Evolutionary conservation across 2,329 filamentous ascomycete species (phyloP).

Genomic region (Colletotrichum camelliae): DNA sequence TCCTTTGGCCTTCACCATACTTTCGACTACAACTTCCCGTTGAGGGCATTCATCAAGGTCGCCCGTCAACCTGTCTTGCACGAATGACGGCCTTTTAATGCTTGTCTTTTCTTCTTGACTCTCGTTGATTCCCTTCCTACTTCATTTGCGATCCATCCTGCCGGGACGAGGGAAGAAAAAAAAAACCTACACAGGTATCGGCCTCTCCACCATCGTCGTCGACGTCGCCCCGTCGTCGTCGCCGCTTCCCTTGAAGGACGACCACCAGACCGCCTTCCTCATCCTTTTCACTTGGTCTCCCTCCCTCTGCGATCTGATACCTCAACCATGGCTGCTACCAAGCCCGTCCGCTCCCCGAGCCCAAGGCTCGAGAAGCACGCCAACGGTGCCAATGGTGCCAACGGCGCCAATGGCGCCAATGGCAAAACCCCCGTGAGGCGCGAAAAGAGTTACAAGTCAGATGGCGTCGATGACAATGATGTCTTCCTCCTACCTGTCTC

Average conservation of each 20-base stretch:
- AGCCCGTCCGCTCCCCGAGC: conserved; percentile 11
- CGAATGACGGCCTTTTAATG: conserved; percentile 44
- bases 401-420: background rate
- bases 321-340: conserved; percentile 10
- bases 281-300: background rate
- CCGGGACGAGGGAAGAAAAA: background rate
- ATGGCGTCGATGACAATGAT: conserved; percentile 87
- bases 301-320: background rate
- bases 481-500: conserved; percentile 83
- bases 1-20: background rate
- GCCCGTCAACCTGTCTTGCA: conserved; percentile 8
- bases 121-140: conserved; percentile 34
- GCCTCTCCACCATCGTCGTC: background rate
- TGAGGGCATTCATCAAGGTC: conserved; percentile 23
- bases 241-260: background rate
- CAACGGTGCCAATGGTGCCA: background rate
- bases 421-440: conserved; percentile 30
- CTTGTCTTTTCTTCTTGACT: conserved; percentile 44
- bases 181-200: background rate
- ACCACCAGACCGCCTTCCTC: background rate
- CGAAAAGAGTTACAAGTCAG: conserved; percentile 70
- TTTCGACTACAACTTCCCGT: conserved; percentile 4
- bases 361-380: conserved; percentile 31
- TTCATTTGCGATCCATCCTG: background rate
- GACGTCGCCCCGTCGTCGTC: background rate